phyloP scores from a whole-genome alignment of 257 asterid species.

The Echium plantagineum region DNA sequence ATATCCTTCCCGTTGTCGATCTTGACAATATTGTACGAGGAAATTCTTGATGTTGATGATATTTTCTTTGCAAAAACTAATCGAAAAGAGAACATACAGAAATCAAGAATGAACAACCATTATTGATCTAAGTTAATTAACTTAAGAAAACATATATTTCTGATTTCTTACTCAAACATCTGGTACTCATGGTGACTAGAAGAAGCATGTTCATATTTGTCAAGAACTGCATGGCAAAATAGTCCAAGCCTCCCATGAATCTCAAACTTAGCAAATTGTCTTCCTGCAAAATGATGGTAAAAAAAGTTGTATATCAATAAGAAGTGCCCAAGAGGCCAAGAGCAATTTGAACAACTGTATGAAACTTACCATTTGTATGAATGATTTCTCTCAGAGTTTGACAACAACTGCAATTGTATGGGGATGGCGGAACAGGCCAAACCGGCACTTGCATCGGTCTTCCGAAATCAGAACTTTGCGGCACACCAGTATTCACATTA shows the following conservation, averaged over 20 bases:
- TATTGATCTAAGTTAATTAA: too few relatives aligned
- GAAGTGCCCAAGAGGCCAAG: not conserved
- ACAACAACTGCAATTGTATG: slow-evolving; percentile 39
- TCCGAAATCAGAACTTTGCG: slow-evolving; percentile 14
- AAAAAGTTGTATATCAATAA: too few relatives aligned
- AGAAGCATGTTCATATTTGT: slow-evolving; percentile 21
- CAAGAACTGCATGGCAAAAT: slow-evolving; percentile 46
- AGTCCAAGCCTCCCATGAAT: slow-evolving; percentile 57
- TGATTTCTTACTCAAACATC: slow-evolving; percentile 46
- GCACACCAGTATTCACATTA: not conserved
- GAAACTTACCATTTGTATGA: slow-evolving; percentile 42
- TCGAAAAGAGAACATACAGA: not conserved
- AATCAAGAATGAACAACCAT: not conserved
- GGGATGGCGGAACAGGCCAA: slow-evolving; percentile 38
- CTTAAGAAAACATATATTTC: not conserved
- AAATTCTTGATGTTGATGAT: slow-evolving; percentile 38
- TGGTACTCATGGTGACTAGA: slow-evolving; percentile 27
- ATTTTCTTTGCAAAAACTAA: slow-evolving; percentile 45
- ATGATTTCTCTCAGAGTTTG: slow-evolving; percentile 42
- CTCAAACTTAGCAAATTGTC: slow-evolving; percentile 31
- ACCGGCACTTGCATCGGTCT: slow-evolving; percentile 24
- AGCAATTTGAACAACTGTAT: not conserved
- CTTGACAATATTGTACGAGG: slow-evolving; percentile 44
- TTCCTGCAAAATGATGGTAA: slow-evolving; percentile 17
- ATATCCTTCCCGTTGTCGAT: slow-evolving; percentile 41